Percentiles rank a stretch among this genome's conserved stretches.
Evolutionary conservation across 1,284 basidiomycete species (phyloP).

Genomic region (Cryptococcus depauperatus): DNA sequence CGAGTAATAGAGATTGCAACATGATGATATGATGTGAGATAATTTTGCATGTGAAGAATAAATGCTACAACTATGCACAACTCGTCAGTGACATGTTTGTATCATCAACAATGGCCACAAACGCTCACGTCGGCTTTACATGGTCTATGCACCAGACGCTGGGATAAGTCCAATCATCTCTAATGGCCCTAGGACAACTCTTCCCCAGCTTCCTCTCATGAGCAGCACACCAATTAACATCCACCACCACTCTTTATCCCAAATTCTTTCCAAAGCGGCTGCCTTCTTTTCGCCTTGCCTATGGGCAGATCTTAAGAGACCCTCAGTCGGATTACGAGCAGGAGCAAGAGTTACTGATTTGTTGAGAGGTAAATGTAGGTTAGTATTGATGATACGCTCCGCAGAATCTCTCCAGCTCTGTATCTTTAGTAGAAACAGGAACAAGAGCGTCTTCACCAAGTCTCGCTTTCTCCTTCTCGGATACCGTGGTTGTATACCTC

Average conservation of each 20-base stretch:
- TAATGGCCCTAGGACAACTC: constrained; percentile 24
- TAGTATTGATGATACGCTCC: too few relatives aligned
- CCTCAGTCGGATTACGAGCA: constrained; percentile 8
- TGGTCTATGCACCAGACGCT: too few relatives aligned
- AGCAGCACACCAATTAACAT: constrained; percentile 39
- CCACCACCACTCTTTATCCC: constrained; percentile 40
- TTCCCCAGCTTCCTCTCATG: constrained; percentile 38
- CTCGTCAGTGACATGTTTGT: too few relatives aligned
- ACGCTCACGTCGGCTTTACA: too few relatives aligned
- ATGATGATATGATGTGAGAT: too few relatives aligned
- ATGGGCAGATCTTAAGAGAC: constrained; percentile 13
- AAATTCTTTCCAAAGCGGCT: constrained; percentile 7
- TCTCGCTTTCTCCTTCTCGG: constrained; percentile 42
- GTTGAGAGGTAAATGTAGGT: neutral
- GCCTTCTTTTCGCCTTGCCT: constrained; percentile 6
- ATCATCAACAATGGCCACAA: too few relatives aligned
- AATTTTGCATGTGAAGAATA: too few relatives aligned
- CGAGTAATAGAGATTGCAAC: too few relatives aligned
- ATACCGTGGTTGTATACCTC: constrained; percentile 34
- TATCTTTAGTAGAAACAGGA: constrained; percentile 42
- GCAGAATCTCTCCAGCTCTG: constrained; percentile 30
- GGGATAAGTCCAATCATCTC: constrained; percentile 28
- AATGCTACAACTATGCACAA: too few relatives aligned
- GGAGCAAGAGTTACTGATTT: neutral
- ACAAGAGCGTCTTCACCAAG: constrained; percentile 42